phyloP scores from a whole-genome alignment of 176 grass and related monocot genomes.

The Lolium rigidum region DNA sequence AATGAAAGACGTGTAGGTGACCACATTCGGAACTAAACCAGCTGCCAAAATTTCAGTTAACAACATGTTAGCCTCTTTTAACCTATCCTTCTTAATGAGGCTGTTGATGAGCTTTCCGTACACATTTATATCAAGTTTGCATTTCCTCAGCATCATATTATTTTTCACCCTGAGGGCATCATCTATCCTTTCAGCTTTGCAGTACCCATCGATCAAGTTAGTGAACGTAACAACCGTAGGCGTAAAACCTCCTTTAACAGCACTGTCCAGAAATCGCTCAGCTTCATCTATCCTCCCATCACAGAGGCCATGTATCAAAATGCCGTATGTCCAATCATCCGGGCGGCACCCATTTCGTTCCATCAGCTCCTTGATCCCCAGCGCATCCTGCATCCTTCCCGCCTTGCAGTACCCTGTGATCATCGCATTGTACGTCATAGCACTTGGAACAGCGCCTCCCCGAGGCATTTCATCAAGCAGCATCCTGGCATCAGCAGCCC shows the following conservation, averaged over 20 bases:
- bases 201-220: slow-evolving; percentile 67
- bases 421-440: slow-evolving; percentile 67
- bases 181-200: slow-evolving; percentile 56
- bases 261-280: slow-evolving; percentile 56
- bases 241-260: slow-evolving; percentile 47
- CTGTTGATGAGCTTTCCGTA: slow-evolving; percentile 57
- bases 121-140: slow-evolving; percentile 57
- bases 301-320: slow-evolving; percentile 61
- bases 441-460: slow-evolving; percentile 55
- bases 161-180: slow-evolving; percentile 63
- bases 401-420: slow-evolving; percentile 62
- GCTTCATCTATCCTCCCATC: slow-evolving; percentile 47
- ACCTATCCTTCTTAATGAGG: slow-evolving; percentile 58
- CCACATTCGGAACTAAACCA: slow-evolving; percentile 69
- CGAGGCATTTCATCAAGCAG: slow-evolving; percentile 77
- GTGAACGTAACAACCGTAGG: slow-evolving; percentile 65
- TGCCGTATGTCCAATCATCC: slow-evolving; percentile 61
- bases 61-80: slow-evolving; percentile 56
- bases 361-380: slow-evolving; percentile 59
- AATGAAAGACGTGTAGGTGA: slow-evolving; percentile 86
- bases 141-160: slow-evolving; percentile 54
- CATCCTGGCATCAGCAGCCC: slow-evolving; percentile 42
- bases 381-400: slow-evolving; percentile 47
- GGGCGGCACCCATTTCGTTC: slow-evolving; percentile 50
- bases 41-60: slow-evolving; percentile 51